Evolutionary conservation across 2,329 filamentous ascomycete genomes (phyloP).

Genomic region (Pseudocercospora macadamiae): DNA sequence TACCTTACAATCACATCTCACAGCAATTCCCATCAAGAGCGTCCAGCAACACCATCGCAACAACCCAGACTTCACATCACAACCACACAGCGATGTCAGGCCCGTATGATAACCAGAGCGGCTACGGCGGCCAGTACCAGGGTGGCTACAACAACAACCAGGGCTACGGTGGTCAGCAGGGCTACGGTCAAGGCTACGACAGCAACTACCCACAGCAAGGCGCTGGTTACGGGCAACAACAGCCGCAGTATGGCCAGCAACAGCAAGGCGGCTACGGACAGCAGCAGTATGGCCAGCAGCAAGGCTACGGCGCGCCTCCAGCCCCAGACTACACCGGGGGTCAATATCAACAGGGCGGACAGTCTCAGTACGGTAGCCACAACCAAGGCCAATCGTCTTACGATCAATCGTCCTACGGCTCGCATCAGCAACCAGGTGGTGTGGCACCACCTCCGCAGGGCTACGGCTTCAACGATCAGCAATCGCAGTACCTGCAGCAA

Average conservation of each 20-base stretch:
- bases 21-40: neutral
- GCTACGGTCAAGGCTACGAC: conserved; percentile 2
- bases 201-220: neutral
- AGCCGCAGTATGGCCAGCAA: neutral
- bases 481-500: conserved; percentile 27
- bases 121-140: conserved; percentile 31
- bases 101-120: conserved; percentile 48
- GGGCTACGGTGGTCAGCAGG: neutral
- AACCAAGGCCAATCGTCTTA: conserved; percentile 15
- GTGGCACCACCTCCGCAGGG: conserved; percentile 32
- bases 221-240: neutral
- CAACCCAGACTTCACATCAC: neutral
- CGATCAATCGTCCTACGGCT: conserved; percentile 28
- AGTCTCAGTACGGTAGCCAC: conserved; percentile 23
- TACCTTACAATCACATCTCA: too few species aligned
- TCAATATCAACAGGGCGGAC: conserved; percentile 27
- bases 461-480: conserved; percentile 19
- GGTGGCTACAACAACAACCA: conserved; percentile 7
- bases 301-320: conserved; percentile 29
- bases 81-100: conserved; percentile 49
- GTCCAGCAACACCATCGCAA: neutral
- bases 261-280: conserved; percentile 28
- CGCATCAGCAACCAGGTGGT: conserved; percentile 34
- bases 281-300: conserved; percentile 28
- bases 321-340: conserved; percentile 20